Conservation (phyloP, 768 basidiomycete genomes). For the Mycena rosella region DNA sequence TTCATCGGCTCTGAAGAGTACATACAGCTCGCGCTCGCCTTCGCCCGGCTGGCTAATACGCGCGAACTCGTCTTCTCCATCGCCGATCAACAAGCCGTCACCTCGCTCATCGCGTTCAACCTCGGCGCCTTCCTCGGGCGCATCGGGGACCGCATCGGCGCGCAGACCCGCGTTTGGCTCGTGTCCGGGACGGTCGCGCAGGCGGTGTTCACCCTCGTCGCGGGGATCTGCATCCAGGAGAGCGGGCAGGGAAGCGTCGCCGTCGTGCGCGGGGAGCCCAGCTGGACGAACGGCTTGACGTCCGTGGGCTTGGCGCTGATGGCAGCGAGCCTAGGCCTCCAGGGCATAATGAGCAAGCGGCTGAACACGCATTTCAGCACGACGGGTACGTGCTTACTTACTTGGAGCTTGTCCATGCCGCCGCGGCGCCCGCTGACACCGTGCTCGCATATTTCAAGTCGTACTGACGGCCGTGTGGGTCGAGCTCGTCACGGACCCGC, state of each 20-base stretch:
- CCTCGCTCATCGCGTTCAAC: slow-evolving; percentile 80
- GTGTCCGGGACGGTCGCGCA: slow-evolving; percentile 78
- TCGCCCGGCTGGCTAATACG: slow-evolving; percentile 77
- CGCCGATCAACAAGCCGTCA: slow-evolving; percentile 86
- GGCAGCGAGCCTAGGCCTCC: slow-evolving; percentile 85
- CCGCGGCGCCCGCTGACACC: background rate
- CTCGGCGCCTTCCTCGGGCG: slow-evolving; percentile 81
- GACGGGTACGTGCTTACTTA: slow-evolving; percentile 72
- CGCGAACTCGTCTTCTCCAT: slow-evolving; percentile 74
- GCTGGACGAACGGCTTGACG: slow-evolving; percentile 76
- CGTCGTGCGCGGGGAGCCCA: slow-evolving; percentile 65
- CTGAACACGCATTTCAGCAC: slow-evolving; percentile 86
- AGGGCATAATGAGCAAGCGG: slow-evolving; percentile 88
- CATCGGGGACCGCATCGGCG: slow-evolving; percentile 81
- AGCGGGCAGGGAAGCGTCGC: slow-evolving; percentile 69
- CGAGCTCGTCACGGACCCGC: slow-evolving; percentile 85
- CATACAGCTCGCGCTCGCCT: slow-evolving; percentile 76
- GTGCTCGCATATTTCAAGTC: slow-evolving; percentile 54
- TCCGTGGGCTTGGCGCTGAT: slow-evolving; percentile 83
- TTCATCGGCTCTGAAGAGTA: background rate
- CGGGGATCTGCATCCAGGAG: slow-evolving; percentile 78
- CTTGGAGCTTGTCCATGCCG: slow-evolving; percentile 1
- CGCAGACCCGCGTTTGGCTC: slow-evolving; percentile 82
- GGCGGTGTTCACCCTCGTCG: slow-evolving; percentile 79
- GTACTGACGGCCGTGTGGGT: slow-evolving; percentile 92